A percentile compares a stretch with the other conserved stretches of the same genome.
Evolutionary conservation across 2,329 filamentous ascomycete genomes (phyloP).

Genomic region (Thelonectria blattea): DNA sequence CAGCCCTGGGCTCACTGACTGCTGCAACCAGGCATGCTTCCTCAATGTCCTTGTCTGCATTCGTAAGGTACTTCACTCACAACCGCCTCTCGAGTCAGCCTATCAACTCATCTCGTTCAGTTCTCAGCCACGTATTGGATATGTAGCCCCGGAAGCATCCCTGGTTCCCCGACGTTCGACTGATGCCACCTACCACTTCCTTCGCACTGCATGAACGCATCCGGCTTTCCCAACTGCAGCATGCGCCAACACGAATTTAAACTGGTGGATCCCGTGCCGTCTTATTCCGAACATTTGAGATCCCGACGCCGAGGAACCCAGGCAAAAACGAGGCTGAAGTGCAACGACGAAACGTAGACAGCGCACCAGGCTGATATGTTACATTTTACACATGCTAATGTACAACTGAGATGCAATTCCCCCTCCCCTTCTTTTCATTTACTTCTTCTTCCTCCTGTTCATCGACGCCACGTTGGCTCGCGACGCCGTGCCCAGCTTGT

Average conservation of each 20-base stretch:
- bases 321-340: neutral
- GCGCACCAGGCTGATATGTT: constrained; percentile 39
- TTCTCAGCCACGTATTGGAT: neutral
- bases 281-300: constrained; percentile 5
- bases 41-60: neutral
- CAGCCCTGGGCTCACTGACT: neutral
- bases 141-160: constrained; percentile 23
- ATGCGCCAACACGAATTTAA: neutral
- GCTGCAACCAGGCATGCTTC: no score
- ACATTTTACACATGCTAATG: constrained; percentile 40
- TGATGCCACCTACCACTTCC: constrained; percentile 1
- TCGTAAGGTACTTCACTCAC: neutral
- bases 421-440: constrained; percentile 14
- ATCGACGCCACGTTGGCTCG: constrained; percentile 70
- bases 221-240: neutral
- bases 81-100: neutral
- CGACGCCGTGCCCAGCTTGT: constrained; percentile 80
- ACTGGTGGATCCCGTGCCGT: constrained; percentile 1
- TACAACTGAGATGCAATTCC: constrained; percentile 31
- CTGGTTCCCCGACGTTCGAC: constrained; percentile 17
- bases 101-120: neutral
- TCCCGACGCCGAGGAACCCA: no score
- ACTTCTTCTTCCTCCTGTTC: constrained; percentile 46
- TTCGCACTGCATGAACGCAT: constrained; percentile 24
- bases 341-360: constrained; percentile 16